Percentiles rank a stretch among this genome's conserved stretches.
phyloP scores from a whole-genome alignment of 208 protist species.

The Phytomonas francai region DNA sequence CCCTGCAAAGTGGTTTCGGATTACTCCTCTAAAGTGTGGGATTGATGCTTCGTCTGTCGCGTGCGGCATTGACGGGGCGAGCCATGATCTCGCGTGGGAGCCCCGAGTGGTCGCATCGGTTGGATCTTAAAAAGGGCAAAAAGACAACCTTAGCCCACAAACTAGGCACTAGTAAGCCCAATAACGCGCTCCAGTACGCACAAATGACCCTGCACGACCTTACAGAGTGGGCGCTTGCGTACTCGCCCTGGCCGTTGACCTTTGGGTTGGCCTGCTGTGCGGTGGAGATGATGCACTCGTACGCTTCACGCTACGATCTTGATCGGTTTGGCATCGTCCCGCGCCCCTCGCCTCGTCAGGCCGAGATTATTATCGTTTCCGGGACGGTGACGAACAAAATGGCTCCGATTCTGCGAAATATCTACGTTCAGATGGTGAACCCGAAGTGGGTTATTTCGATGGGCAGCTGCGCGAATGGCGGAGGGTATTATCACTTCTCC shows the following conservation, averaged over 20 bases:
- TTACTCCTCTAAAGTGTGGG: background rate
- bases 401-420: slow-evolving; percentile 96
- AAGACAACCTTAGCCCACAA: slow-evolving; percentile 85
- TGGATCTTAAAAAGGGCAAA: slow-evolving; percentile 87
- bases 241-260: slow-evolving; percentile 97
- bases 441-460: slow-evolving; percentile 92
- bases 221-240: slow-evolving; percentile 83
- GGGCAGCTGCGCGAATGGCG: slow-evolving; percentile 98
- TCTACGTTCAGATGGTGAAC: slow-evolving; percentile 97
- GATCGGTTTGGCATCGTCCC: slow-evolving; percentile 98
- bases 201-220: slow-evolving; percentile 89
- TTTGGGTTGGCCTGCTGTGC: slow-evolving; percentile 97
- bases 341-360: slow-evolving; percentile 92
- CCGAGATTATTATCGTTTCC: slow-evolving; percentile 98
- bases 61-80: slow-evolving; percentile 50
- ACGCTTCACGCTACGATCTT: slow-evolving; percentile 95
- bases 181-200: slow-evolving; percentile 88
- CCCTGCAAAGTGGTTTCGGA: background rate
- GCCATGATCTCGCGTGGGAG: slow-evolving; percentile 89
- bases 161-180: slow-evolving; percentile 85
- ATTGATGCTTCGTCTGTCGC: slow-evolving; percentile 65
- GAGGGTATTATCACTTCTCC: slow-evolving; percentile 98
- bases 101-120: slow-evolving; percentile 84
- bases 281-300: slow-evolving; percentile 98
- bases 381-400: slow-evolving; percentile 99